Base-by-base conservation (phyloP, 2,329 filamentous ascomycete species). In the Monilinia polystroma region DNA sequence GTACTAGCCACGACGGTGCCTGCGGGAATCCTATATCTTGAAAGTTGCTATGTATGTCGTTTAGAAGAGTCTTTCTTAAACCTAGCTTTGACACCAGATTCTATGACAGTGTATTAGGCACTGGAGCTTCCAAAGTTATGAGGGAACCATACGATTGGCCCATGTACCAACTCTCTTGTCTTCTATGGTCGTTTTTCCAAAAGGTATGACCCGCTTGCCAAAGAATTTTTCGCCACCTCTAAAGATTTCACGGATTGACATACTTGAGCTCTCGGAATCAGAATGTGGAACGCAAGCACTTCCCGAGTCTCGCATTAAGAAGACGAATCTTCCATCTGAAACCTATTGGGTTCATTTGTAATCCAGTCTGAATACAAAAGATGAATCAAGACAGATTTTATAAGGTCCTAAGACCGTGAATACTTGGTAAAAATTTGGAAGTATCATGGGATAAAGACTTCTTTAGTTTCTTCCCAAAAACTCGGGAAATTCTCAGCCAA, bases 371-470 rank as follows among this genome's bases (percentile, higher is more conserved):
- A 35, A 16, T 1, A n/a, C 26, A 1, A 49, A 45, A 35, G 43
- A 59, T 2, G 45, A 35, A 35, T n/a, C 11, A 4, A 10, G 26
- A 41, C 32, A 51, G 2, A 65, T 38, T 26, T 51, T 51, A 20
- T 59, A 32, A 38, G 43, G 32, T 23, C 54, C 53, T 58, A 58
- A 38, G 54, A 58, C 63, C 20, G 49, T 45, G 53, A 43, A 49
- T 65, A 52, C 45, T 59, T 59, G 32, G 58, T 32, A 54, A 32
- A 65, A 29, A 59, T 58, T 41, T 65, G 53, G 38, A 43, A 51
- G 35, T 65, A 65, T 14, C 38, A 65, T n/a, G 54, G 43, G n/a
- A 58, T 14, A 51, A 59, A 52, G 11, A 58, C 23, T 12, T 59
- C 43, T 38, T 43, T 58, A 49, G 54, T 43, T 57, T 65, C 41